phyloP scores from a whole-genome alignment of 2,329 filamentous ascomycete species.

The Calonectria leucothoes region DNA sequence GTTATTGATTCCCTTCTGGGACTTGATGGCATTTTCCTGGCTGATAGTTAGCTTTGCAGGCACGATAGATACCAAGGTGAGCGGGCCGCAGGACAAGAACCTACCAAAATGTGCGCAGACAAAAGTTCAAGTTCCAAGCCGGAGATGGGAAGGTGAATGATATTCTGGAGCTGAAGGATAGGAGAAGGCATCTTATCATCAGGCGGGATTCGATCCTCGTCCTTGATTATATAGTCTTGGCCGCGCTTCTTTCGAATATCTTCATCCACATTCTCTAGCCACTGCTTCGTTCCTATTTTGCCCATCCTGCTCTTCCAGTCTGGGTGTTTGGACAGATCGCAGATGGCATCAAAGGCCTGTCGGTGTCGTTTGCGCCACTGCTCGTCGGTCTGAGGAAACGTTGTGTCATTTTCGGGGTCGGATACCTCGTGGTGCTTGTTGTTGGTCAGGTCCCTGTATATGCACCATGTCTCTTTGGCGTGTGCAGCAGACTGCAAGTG shows the following conservation, averaged over 20 bases:
- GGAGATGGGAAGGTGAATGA: slow-evolving; percentile 30
- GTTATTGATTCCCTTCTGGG: slow-evolving; percentile 33
- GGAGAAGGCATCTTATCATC: slow-evolving; percentile 23
- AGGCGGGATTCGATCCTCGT: slow-evolving; percentile 28
- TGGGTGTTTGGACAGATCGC: slow-evolving; percentile 27
- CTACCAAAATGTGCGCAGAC: slow-evolving; percentile 31
- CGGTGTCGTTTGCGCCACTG: slow-evolving; percentile 18
- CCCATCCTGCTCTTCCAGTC: slow-evolving; percentile 39
- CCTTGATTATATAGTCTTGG: slow-evolving; percentile 14
- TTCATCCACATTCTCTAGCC: slow-evolving; percentile 12
- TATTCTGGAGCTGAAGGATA: slow-evolving; percentile 34
- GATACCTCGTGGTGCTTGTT: neutral
- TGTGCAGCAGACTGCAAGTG: neutral
- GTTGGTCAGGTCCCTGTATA: slow-evolving; percentile 18
- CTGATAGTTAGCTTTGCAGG: neutral
- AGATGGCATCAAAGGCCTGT: slow-evolving; percentile 35
- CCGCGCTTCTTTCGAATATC: neutral
- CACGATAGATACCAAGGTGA: too few species aligned
- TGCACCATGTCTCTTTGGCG: neutral
- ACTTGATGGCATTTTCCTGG: slow-evolving; percentile 30
- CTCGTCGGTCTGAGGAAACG: slow-evolving; percentile 16
- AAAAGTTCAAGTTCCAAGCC: slow-evolving; percentile 38
- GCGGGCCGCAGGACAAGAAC: accelerated
- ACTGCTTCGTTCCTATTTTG: slow-evolving; percentile 6
- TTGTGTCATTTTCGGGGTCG: neutral